Evolutionary conservation across 805 yeast genomes (phyloP), one percentile per base, ranked within the genome.

Genomic region (Wickerhamomyces sydowiorum): DNA sequence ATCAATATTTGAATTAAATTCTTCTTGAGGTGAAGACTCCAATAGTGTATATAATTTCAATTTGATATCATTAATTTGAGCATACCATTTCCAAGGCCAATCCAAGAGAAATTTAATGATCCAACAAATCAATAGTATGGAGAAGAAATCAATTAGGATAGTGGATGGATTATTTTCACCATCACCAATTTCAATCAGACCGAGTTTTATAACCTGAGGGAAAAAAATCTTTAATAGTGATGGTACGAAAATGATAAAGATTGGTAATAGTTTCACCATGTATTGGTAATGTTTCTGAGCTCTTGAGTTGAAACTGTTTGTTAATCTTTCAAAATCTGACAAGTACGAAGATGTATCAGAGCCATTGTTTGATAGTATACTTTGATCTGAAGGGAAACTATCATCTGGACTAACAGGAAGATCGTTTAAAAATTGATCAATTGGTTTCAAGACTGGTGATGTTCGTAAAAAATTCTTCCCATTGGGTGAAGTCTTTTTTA

Each of bases 51-150:
- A 33, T 10, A 53, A 24, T 34, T 45, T 50, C 23, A 24, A 5
- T 29, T 48, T 48, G 13, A 51, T 39, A 1, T 42, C 46, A 25
- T 47, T 47, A 12, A 67, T 52, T 33, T 59, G 62, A 6, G 45
- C 39, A 15, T 60, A 49, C 72, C 72, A 67, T n/a, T 50, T 49
- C 69, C 70, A 67, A 0, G 72, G 72, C 72, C 72, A 67, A 36
- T 67, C 71, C 14, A 62, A 50, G 0, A 62, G 38, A 28, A 62
- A 62, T 40, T 60, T 58, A 13, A 67, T 52, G 2, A 58, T 50
- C 64, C 67, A 64, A 21, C 67, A 56, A 1, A 66, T 53, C n/a
- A 65, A 31, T 7, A 61, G 20, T 4, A 68, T 52, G 6, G 64
- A 57, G 18, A 67, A 50, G 1, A 56, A 41, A 44, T 66, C 70